Conservation (phyloP, 345 rosid species). For the Acer yangbiense region DNA sequence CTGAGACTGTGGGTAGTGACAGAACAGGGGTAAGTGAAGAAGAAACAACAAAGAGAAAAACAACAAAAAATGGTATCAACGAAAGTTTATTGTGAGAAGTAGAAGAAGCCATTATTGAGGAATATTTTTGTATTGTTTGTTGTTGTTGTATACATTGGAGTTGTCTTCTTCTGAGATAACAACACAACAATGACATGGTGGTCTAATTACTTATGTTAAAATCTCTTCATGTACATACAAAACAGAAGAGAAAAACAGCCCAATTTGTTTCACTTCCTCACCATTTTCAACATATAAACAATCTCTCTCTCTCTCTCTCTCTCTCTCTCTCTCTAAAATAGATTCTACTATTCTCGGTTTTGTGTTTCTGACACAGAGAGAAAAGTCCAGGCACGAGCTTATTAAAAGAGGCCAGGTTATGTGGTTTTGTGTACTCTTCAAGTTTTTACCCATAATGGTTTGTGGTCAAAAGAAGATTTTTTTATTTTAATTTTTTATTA, state of each 20-base stretch:
- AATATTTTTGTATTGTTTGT: constrained; percentile 34
- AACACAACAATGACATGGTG: constrained; percentile 16
- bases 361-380: constrained; percentile 38
- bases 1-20: constrained; percentile 38
- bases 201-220: constrained; percentile 16
- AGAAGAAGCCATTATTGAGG: constrained; percentile 60
- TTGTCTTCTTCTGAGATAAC: constrained; percentile 49
- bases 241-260: constrained; percentile 30
- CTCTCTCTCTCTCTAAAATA: neutral
- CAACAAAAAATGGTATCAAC: constrained; percentile 49
- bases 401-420: constrained; percentile 38
- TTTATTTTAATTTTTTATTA: neutral
- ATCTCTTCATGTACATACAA: constrained; percentile 48
- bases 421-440: constrained; percentile 24
- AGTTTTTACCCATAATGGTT: constrained; percentile 18
- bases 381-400: constrained; percentile 42
- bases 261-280: constrained; percentile 31
- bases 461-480: constrained; percentile 24
- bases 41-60: constrained; percentile 40
- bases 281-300: constrained; percentile 37
- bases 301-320: constrained; percentile 9
- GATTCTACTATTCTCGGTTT: constrained; percentile 33
- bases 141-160: constrained; percentile 51
- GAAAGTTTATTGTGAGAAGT: constrained; percentile 28
- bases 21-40: constrained; percentile 38